Conservation (phyloP, 441 rosid species). For the Mallotus repandus region DNA sequence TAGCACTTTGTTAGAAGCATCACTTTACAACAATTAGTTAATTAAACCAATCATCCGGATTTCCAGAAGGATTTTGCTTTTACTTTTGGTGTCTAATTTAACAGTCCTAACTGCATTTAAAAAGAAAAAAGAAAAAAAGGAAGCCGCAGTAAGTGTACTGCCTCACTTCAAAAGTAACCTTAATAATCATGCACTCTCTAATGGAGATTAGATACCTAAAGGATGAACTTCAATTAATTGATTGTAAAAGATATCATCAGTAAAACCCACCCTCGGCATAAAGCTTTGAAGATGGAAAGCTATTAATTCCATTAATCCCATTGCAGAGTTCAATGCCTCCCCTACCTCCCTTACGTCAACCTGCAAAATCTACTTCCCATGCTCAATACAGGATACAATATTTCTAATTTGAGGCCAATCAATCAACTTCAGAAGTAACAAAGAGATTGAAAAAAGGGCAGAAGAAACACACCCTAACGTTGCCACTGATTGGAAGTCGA, state of each 20-base stretch:
- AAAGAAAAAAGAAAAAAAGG: background rate
- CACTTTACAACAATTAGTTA: too few relatives aligned
- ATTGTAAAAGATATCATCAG: background rate
- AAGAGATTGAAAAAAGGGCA: background rate
- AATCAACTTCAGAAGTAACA: slow-evolving; percentile 1
- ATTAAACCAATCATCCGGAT: too few relatives aligned
- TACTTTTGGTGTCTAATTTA: too few relatives aligned
- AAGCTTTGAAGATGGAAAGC: slow-evolving; percentile 41
- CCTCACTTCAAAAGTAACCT: background rate
- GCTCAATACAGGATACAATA: background rate
- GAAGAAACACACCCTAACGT: slow-evolving; percentile 42
- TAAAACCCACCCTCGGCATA: slow-evolving; percentile 53
- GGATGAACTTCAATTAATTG: background rate
- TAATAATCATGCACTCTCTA: background rate
- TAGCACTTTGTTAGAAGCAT: background rate
- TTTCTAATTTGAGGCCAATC: background rate
- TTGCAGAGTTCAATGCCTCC: slow-evolving; percentile 54
- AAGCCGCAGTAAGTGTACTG: background rate
- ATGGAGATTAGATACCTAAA: background rate
- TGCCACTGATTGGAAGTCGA: slow-evolving; percentile 58
- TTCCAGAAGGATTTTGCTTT: too few relatives aligned
- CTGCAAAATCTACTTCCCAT: slow-evolving; percentile 29
- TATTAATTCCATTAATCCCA: slow-evolving; percentile 54
- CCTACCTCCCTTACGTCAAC: slow-evolving; percentile 52
- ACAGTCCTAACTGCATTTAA: too few relatives aligned